Evolutionary conservation across 2,329 filamentous ascomycete species (phyloP).

Genomic region (Trichoderma cornu-damae): DNA sequence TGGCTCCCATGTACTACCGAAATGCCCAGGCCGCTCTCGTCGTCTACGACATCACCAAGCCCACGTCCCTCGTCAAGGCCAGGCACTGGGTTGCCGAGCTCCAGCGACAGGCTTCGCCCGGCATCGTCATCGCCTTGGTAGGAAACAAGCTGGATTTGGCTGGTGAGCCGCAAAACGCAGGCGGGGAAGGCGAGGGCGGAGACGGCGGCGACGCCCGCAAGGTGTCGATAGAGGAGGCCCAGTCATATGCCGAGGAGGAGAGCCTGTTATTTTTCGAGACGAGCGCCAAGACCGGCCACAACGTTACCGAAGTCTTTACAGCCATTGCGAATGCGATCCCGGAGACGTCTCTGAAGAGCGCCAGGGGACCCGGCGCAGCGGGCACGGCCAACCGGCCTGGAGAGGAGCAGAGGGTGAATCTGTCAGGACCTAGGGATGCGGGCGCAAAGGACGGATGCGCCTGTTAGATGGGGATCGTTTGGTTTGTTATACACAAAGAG

Average conservation of each 20-base stretch:
- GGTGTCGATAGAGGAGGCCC: constrained; percentile 84
- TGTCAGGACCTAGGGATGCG: constrained; percentile 66
- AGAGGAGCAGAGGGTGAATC: constrained; percentile 74
- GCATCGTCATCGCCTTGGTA: constrained; percentile 94
- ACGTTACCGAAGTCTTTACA: constrained; percentile 93
- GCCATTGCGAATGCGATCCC: constrained; percentile 98
- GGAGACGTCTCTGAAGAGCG: constrained; percentile 89
- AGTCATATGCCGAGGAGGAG: constrained; percentile 92
- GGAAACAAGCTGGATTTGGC: constrained; percentile 95
- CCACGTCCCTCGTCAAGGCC: constrained; percentile 89
- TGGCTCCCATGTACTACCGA: constrained; percentile 99
- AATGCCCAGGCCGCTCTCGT: constrained; percentile 97
- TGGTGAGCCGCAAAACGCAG: constrained; percentile 49
- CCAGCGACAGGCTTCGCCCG: constrained; percentile 89
- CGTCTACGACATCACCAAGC: constrained; percentile 97
- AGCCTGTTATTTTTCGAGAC: constrained; percentile 95
- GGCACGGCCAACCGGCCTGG: constrained; percentile 54
- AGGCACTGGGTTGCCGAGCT: constrained; percentile 99
- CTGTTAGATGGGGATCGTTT: constrained; percentile 51
- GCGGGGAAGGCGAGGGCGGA: constrained; percentile 52
- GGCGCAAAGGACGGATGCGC: constrained; percentile 88
- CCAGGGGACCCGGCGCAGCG: constrained; percentile 65
- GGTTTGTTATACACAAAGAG: not conserved
- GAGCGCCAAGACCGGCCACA: constrained; percentile 90
- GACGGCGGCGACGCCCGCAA: constrained; percentile 73